Evolutionary conservation across 2,329 filamentous ascomycete genomes (phyloP).

Genomic region (Apiospora kogelbergensis): DNA sequence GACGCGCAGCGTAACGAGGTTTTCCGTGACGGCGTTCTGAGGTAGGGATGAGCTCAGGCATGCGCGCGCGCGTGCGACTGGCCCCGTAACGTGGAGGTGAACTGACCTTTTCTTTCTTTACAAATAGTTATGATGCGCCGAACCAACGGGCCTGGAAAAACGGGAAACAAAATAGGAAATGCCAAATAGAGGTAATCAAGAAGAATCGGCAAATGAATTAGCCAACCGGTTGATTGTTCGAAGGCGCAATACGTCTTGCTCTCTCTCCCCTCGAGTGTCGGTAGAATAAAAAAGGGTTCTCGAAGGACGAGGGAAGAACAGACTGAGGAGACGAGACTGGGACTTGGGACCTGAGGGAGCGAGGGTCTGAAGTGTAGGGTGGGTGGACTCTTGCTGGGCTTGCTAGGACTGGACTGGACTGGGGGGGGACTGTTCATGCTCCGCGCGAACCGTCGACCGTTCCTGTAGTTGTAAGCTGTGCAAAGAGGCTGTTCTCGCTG

Average conservation of each 20-base stretch:
- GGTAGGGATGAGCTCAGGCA: conserved; percentile 1
- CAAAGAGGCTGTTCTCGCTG: not conserved
- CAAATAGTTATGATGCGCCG: not conserved
- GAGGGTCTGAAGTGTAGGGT: conserved; percentile 6
- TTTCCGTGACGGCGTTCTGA: conserved; percentile 1
- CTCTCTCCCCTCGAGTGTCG: conserved; percentile 2
- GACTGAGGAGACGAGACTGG: conserved; percentile 4
- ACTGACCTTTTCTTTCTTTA: conserved; percentile 6
- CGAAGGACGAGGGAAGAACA: conserved; percentile 1
- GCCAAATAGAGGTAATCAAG: not conserved
- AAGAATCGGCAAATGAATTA: not conserved
- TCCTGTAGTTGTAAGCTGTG: not conserved
- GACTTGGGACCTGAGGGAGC: conserved; percentile 4
- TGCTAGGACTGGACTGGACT: not conserved
- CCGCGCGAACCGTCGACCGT: not conserved
- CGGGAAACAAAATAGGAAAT: not conserved
- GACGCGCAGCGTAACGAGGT: conserved; percentile 2
- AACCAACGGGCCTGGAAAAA: not conserved
- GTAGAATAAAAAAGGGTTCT: not conserved
- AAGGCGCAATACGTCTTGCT: not conserved
- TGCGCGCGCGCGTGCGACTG: conserved; percentile 2
- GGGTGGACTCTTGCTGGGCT: not conserved
- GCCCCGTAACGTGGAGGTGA: not conserved
- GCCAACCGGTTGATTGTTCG: not conserved
- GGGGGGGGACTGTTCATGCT: conserved; percentile 2